Conservation (phyloP, 208 protist genomes). For the Leishmania amazonensis region DNA sequence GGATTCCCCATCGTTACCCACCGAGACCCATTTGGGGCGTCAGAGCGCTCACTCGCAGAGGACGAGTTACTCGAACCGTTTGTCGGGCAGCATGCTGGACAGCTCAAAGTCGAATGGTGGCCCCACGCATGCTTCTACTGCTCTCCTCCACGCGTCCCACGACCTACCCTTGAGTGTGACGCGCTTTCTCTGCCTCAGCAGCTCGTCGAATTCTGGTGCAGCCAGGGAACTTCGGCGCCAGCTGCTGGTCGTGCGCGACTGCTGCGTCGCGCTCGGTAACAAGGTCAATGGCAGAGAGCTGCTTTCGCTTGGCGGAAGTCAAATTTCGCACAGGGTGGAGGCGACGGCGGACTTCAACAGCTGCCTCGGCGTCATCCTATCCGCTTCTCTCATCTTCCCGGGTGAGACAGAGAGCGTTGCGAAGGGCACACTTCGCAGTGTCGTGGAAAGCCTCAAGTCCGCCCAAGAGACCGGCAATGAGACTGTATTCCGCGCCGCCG, state of each 20-base stretch:
- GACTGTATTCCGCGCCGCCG: constrained; percentile 33
- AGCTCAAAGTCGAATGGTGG: not conserved
- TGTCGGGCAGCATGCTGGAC: constrained; percentile 17
- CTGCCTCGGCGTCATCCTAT: constrained; percentile 34
- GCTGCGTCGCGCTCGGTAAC: constrained; percentile 27
- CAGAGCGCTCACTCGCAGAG: not conserved
- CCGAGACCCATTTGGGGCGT: not conserved
- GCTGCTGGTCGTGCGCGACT: constrained; percentile 35
- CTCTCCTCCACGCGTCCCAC: constrained; percentile 16
- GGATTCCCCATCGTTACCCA: not conserved
- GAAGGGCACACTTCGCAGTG: constrained; percentile 28
- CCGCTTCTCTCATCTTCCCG: constrained; percentile 31
- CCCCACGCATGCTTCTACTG: not conserved
- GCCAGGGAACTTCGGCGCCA: constrained; percentile 27
- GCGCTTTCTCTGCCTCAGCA: constrained; percentile 30
- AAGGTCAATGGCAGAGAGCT: constrained; percentile 25
- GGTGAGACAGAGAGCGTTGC: constrained; percentile 27
- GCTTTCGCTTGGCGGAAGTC: constrained; percentile 24
- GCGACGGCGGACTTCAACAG: constrained; percentile 33
- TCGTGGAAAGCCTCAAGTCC: constrained; percentile 32
- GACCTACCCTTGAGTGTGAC: constrained; percentile 27
- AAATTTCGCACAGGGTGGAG: constrained; percentile 19
- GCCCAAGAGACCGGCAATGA: constrained; percentile 39
- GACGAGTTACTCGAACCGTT: not conserved
- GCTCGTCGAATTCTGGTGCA: constrained; percentile 6